Evolutionary conservation across 306 rosid genomes (phyloP).

Genomic region (Rosa multiflora): DNA sequence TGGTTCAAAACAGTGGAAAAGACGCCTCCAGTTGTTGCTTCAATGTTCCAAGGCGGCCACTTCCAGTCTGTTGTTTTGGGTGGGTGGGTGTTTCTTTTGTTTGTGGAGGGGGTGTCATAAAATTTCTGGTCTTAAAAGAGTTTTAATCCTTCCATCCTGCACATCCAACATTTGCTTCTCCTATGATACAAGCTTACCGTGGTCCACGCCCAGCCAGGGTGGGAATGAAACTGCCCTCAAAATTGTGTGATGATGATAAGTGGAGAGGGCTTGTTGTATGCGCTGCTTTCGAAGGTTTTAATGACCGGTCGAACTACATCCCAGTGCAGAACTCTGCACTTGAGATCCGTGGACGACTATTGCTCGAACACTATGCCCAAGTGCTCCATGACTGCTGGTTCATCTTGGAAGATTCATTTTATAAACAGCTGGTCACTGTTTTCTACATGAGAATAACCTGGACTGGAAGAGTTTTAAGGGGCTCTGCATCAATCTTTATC

Average conservation of each 20-base stretch:
- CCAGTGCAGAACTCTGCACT: too few relatives aligned
- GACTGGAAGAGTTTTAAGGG: too few relatives aligned
- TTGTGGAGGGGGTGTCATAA: not conserved
- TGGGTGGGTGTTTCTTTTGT: too few relatives aligned
- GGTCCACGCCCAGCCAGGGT: not conserved
- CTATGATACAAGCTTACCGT: not conserved
- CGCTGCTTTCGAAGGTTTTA: not conserved
- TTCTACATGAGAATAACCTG: too few relatives aligned
- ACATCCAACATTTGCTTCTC: not conserved
- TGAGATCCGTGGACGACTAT: too few relatives aligned
- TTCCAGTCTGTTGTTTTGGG: too few relatives aligned
- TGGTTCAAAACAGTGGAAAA: not conserved
- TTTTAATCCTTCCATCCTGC: not conserved
- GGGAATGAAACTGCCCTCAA: not conserved
- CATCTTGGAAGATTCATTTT: too few relatives aligned
- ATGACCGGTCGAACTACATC: too few relatives aligned
- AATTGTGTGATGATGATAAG: not conserved
- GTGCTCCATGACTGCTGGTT: too few relatives aligned
- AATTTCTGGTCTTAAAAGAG: not conserved
- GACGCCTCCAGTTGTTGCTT: not conserved
- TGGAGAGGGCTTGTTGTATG: slow-evolving; percentile 18
- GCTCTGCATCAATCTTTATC: too few relatives aligned
- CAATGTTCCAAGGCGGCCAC: not conserved
- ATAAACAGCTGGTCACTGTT: too few relatives aligned
- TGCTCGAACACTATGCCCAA: too few relatives aligned